A percentile compares a stretch with the other conserved stretches of the same genome.
Conservation (phyloP, 306 rosid species). For the Hippophae rhamnoides region DNA sequence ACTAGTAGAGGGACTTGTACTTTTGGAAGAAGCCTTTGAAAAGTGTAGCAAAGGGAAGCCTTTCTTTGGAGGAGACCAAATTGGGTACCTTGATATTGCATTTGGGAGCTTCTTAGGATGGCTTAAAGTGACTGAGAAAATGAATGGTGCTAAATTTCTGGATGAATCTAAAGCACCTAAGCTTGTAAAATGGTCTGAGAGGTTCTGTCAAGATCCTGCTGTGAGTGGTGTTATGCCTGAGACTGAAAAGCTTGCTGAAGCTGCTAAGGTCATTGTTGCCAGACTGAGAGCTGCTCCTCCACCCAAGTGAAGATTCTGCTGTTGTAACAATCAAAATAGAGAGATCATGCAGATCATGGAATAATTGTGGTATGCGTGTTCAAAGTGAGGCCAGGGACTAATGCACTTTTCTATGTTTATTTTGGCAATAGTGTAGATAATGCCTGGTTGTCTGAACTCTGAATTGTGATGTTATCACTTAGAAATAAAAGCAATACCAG, state of each 20-base stretch:
- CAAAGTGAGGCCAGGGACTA: no score
- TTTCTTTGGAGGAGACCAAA: conserved; percentile 41
- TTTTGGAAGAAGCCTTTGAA: conserved; percentile 37
- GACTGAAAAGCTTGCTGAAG: not conserved
- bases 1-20: conserved; percentile 17
- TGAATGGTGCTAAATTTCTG: conserved; percentile 24
- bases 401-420: no score
- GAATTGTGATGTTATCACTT: no score
- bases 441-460: no score
- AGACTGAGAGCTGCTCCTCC: no score
- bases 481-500: no score
- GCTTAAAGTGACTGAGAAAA: conserved; percentile 25
- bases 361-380: no score
- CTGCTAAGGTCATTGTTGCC: not conserved
- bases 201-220: not conserved
- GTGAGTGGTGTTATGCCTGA: not conserved
- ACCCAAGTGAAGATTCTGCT: no score
- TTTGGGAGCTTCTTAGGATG: conserved; percentile 43
- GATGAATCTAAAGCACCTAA: conserved; percentile 23
- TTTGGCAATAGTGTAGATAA: no score
- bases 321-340: no score
- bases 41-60: conserved; percentile 40
- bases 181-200: not conserved
- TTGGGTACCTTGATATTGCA: conserved; percentile 36
- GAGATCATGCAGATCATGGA: no score